phyloP scores from a whole-genome alignment of 257 asterid genomes.

The Rhazya stricta region DNA sequence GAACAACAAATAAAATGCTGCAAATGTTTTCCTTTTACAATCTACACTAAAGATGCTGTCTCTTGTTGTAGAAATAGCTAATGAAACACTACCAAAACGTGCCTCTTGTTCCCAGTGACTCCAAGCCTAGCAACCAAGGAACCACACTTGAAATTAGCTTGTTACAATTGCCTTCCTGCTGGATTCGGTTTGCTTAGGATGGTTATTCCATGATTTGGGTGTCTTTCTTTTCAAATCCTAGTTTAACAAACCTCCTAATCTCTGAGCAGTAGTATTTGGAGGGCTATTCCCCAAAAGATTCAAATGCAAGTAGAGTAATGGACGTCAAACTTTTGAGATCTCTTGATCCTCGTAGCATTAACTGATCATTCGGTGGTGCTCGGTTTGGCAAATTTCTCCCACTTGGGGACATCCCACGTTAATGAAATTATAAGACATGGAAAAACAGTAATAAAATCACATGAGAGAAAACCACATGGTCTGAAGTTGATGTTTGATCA shows the following conservation, averaged over 20 bases:
- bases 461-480: not conserved
- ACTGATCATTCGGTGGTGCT: not conserved
- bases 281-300: no score
- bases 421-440: not conserved
- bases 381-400: slow-evolving; percentile 7
- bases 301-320: no score
- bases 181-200: no score
- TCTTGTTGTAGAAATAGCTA: not conserved
- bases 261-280: no score
- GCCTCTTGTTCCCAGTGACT: not conserved
- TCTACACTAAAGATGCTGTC: not conserved
- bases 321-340: no score
- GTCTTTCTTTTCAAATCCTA: no score
- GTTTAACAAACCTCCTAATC: no score
- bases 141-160: not conserved
- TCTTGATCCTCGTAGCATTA: not conserved
- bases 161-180: no score
- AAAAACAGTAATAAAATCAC: not conserved
- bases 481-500: slow-evolving; percentile 22
- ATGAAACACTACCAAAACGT: no score
- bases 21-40: not conserved
- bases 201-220: not conserved
- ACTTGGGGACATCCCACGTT: slow-evolving; percentile 3
- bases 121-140: not conserved
- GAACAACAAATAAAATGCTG: not conserved